Conservation (phyloP, 768 basidiomycete genomes). For the Tricholoma matsutake region DNA sequence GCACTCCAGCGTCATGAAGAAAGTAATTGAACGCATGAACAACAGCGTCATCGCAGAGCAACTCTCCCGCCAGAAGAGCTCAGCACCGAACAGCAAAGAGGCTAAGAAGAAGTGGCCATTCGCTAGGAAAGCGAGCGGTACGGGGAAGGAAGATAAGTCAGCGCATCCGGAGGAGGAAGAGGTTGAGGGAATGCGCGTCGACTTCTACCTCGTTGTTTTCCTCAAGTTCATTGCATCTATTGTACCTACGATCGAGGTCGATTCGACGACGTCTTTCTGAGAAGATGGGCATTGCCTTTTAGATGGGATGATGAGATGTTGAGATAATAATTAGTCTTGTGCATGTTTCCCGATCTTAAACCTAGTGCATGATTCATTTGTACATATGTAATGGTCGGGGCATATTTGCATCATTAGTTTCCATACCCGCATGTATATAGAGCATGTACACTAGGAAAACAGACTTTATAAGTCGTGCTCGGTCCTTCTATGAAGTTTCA, state of each 20-base stretch:
- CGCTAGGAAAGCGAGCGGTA: constrained; percentile 65
- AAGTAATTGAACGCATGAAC: constrained; percentile 99
- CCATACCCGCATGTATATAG: background rate
- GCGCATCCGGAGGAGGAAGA: constrained; percentile 59
- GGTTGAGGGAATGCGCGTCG: constrained; percentile 89
- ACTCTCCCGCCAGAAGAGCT: constrained; percentile 56
- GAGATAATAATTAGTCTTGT: constrained; percentile 12
- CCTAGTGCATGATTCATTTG: background rate
- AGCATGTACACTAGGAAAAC: no score
- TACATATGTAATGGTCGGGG: background rate
- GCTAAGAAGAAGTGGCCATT: constrained; percentile 85
- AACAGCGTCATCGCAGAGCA: constrained; percentile 81
- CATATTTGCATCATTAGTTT: background rate
- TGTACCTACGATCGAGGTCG: constrained; percentile 98
- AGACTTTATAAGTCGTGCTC: no score
- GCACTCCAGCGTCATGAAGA: constrained; percentile 99
- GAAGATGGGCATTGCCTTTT: background rate
- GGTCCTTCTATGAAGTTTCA: no score
- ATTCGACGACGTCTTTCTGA: constrained; percentile 80
- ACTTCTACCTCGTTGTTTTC: constrained; percentile 98
- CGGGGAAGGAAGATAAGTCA: constrained; percentile 51
- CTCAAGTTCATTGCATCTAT: constrained; percentile 99
- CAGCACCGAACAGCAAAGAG: constrained; percentile 41
- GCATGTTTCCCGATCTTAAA: constrained; percentile 1
- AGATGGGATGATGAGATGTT: background rate